Conservation (phyloP, 202 grass and related monocot genomes). For the Carex arenaria region DNA sequence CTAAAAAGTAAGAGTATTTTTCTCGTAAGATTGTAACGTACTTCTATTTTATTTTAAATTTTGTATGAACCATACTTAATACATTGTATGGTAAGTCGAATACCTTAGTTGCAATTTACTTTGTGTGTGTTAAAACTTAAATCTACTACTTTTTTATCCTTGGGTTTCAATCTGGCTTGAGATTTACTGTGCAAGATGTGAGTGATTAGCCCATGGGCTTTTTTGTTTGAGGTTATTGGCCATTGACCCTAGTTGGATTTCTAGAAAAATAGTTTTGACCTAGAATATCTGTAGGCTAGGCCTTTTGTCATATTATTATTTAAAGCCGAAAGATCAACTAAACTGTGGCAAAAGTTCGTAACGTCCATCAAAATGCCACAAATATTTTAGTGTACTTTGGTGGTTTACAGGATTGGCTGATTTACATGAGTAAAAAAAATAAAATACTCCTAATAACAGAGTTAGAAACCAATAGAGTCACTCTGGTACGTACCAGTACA, state of each 20-base stretch:
- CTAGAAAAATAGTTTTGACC: background rate
- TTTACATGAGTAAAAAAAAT: background rate
- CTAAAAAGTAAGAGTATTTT: constrained; percentile 28
- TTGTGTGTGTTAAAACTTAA: background rate
- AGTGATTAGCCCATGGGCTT: background rate
- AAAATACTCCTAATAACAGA: background rate
- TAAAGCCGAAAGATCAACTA: background rate
- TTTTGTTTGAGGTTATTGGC: background rate
- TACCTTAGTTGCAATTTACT: background rate
- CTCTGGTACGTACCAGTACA: background rate
- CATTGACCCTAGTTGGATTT: background rate
- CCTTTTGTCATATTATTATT: background rate
- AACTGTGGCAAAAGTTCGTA: background rate
- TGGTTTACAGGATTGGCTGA: background rate
- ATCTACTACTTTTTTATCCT: background rate
- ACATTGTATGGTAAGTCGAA: background rate
- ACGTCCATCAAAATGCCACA: too few species aligned
- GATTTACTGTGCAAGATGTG: background rate
- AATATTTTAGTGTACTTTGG: background rate
- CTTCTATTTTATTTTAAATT: background rate
- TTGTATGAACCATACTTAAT: background rate
- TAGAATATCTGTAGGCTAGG: background rate
- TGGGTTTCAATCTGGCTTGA: background rate
- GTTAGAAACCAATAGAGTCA: background rate
- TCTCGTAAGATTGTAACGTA: background rate